A percentile compares a stretch with the other conserved stretches of the same genome.
Conservation (phyloP, 2,329 filamentous ascomycete species). For the Westerdykella aurantiaca region DNA sequence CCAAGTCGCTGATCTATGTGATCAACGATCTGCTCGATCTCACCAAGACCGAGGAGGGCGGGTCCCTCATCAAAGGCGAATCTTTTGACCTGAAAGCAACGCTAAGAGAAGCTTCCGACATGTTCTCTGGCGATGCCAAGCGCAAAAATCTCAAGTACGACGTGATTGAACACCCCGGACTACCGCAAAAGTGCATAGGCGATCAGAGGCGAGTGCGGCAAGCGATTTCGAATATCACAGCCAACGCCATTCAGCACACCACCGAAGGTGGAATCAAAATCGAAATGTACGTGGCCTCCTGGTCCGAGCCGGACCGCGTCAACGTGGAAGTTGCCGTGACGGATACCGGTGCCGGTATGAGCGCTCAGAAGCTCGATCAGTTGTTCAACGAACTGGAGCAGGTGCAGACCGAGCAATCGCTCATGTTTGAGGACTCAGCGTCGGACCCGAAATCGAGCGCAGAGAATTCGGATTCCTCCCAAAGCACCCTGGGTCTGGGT, state of each 20-base stretch:
- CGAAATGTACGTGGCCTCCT: slow-evolving; percentile 56
- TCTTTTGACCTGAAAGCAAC: slow-evolving; percentile 66
- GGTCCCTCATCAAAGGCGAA: slow-evolving; percentile 72
- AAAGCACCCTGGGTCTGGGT: slow-evolving; percentile 60
- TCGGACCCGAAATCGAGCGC: slow-evolving; percentile 30
- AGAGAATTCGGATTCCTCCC: slow-evolving; percentile 39
- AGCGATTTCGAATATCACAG: slow-evolving; percentile 73
- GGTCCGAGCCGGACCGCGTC: slow-evolving; percentile 43
- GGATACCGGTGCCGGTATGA: slow-evolving; percentile 68
- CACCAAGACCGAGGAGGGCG: slow-evolving; percentile 81
- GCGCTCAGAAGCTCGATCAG: slow-evolving; percentile 50
- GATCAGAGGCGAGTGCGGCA: slow-evolving; percentile 78
- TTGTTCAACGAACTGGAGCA: slow-evolving; percentile 60
- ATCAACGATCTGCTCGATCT: slow-evolving; percentile 88
- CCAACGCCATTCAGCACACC: slow-evolving; percentile 81
- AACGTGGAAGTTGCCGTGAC: slow-evolving; percentile 69
- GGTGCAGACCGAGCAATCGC: slow-evolving; percentile 45
- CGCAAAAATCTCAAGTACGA: slow-evolving; percentile 70
- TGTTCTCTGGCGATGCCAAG: slow-evolving; percentile 67
- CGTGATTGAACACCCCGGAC: slow-evolving; percentile 59
- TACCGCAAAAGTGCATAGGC: slow-evolving; percentile 68
- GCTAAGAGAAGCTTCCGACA: slow-evolving; percentile 69
- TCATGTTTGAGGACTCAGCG: slow-evolving; percentile 26
- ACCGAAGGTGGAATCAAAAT: slow-evolving; percentile 61
- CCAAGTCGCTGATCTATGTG: slow-evolving; percentile 86